A percentile compares a stretch with the other conserved stretches of the same genome.
Evolutionary conservation across 2,329 filamentous ascomycete species (phyloP).

Genomic region (Aspergillus quadricinctus): DNA sequence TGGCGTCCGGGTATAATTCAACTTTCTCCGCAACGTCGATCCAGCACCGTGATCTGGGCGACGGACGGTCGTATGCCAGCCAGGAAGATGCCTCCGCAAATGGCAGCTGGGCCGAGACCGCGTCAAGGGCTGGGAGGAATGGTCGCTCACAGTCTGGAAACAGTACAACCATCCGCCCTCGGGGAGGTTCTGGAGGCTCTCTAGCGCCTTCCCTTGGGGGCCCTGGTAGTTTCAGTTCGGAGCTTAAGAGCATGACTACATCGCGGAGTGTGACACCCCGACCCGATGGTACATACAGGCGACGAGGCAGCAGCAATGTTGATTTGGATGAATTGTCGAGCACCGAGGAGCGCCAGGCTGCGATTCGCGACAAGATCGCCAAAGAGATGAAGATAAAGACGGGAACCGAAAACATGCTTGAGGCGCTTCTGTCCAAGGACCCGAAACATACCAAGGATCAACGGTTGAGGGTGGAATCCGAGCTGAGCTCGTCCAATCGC

Average conservation of each 20-base stretch:
- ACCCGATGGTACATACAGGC: slow-evolving; percentile 54
- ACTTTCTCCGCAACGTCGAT: slow-evolving; percentile 39
- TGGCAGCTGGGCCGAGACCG: slow-evolving; percentile 36
- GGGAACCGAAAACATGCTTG: slow-evolving; percentile 94
- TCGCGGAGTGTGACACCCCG: slow-evolving; percentile 59
- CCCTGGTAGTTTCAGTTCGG: slow-evolving; percentile 83
- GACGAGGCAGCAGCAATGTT: slow-evolving; percentile 39
- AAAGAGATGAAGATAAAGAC: slow-evolving; percentile 98
- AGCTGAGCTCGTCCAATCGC: slow-evolving; percentile 82
- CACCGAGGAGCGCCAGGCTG: slow-evolving; percentile 69
- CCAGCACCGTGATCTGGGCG: slow-evolving; percentile 36
- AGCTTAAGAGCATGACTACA: slow-evolving; percentile 66
- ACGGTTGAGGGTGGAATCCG: slow-evolving; percentile 72
- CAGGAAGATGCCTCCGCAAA: slow-evolving; percentile 36
- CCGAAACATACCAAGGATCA: slow-evolving; percentile 92
- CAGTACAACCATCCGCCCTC: slow-evolving; percentile 60
- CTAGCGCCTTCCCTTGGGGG: slow-evolving; percentile 66
- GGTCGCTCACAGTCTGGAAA: slow-evolving; percentile 53
- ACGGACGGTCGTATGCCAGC: slow-evolving; percentile 36
- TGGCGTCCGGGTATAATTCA: slow-evolving; percentile 43
- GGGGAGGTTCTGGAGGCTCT: slow-evolving; percentile 50
- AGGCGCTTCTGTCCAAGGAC: slow-evolving; percentile 90
- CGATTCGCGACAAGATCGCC: slow-evolving; percentile 78
- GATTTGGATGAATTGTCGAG: slow-evolving; percentile 60
- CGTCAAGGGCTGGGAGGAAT: slow-evolving; percentile 30